A percentile compares a stretch with the other conserved stretches of the same genome.
These are phyloP conservation scores for Condylostoma magnum DNA, from an alignment of 169 alveolate genomes.

Conservation along the genomic window DNA sequence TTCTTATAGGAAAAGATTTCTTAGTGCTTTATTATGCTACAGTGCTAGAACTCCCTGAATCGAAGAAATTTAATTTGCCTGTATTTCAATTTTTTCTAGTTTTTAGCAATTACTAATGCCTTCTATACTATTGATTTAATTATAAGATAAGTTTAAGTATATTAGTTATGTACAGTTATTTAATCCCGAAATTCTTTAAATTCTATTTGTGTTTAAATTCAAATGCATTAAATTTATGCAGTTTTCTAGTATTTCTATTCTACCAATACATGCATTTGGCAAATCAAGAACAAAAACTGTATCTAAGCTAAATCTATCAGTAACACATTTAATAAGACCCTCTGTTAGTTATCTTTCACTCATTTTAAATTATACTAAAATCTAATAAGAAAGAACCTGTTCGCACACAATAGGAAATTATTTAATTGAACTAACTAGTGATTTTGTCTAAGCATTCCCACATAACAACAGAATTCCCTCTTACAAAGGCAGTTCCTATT, in stretches of 20 bases:
- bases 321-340: too few species aligned
- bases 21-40: background rate
- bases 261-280: conserved; percentile 9
- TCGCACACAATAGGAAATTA: too few species aligned
- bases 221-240: conserved; percentile 12
- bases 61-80: background rate
- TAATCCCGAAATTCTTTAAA: background rate
- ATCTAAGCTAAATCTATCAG: conserved; percentile 10
- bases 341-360: too few species aligned
- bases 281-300: conserved; percentile 9
- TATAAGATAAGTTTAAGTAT: background rate
- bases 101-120: conserved; percentile 3
- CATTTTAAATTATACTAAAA: too few species aligned
- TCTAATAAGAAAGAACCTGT: too few species aligned
- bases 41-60: background rate
- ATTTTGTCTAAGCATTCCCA: conserved; percentile 99
- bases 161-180: background rate
- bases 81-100: conserved; percentile 3
- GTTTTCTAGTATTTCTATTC: background rate
- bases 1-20: background rate
- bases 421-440: background rate
- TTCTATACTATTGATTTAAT: conserved; percentile 3
- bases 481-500: conserved; percentile 95
- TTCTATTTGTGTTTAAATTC: background rate
- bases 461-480: conserved; percentile 96